phyloP scores from a whole-genome alignment of 1,284 basidiomycete species.

The Ganoderma multipileum region DNA sequence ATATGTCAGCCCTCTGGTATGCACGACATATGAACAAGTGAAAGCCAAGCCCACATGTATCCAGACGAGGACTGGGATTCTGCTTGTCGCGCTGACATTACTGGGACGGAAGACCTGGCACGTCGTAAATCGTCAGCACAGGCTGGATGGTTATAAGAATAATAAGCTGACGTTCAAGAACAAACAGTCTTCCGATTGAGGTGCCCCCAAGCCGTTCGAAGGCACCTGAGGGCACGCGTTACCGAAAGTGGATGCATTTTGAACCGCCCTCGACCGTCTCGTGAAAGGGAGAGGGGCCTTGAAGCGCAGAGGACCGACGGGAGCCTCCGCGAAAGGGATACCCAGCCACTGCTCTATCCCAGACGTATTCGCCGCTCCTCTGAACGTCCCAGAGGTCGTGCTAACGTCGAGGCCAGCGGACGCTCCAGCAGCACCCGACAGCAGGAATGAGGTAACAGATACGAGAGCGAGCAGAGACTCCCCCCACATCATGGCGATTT shows the following conservation, averaged over 20 bases:
- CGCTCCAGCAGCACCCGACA: conserved; percentile 3
- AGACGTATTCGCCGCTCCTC: conserved; percentile 47
- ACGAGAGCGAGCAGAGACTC: neutral
- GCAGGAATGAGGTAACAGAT: neutral
- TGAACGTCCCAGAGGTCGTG: conserved; percentile 53
- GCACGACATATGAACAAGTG: neutral
- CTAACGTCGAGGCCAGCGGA: conserved; percentile 37
- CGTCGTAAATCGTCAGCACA: neutral
- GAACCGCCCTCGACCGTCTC: conserved; percentile 39
- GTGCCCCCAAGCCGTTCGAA: conserved; percentile 49
- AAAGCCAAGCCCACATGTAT: conserved; percentile 22
- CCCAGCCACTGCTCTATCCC: conserved; percentile 63
- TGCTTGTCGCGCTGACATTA: conserved; percentile 14
- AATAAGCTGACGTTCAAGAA: conserved; percentile 52
- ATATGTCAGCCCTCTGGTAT: neutral
- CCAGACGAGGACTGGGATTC: conserved; percentile 28
- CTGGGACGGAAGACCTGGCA: conserved; percentile 26
- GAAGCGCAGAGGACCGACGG: conserved; percentile 60
- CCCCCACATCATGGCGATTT: neutral
- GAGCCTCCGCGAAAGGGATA: conserved; percentile 72
- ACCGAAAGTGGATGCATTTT: conserved; percentile 58
- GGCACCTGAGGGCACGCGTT: conserved; percentile 63
- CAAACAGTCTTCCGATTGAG: conserved; percentile 61
- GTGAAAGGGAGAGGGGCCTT: conserved; percentile 63
- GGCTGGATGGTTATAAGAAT: too few species aligned